Percentiles rank a stretch among this genome's conserved stretches.
These are phyloP conservation scores for Acer yangbiense DNA, from an alignment of 345 rosid genomes.

Conservation along the genomic window DNA sequence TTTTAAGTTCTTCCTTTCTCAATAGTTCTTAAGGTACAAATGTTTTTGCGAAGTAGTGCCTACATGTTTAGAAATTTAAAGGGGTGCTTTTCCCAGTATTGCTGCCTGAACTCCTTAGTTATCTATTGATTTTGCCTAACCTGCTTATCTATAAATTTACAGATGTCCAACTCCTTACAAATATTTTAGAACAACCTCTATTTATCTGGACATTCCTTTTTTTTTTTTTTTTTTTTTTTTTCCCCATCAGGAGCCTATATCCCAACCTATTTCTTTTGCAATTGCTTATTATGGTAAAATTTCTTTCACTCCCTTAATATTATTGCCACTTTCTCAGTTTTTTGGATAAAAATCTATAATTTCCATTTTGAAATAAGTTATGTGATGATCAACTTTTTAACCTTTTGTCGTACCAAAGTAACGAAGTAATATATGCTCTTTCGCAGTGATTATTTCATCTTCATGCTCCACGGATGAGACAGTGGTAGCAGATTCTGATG, in stretches of 20 bases:
- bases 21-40: too few relatives aligned
- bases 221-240: too few relatives aligned
- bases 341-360: background rate
- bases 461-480: slow-evolving; percentile 98
- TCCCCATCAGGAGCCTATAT: too few relatives aligned
- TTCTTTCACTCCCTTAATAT: background rate
- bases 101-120: too few relatives aligned
- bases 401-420: background rate
- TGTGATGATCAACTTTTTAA: background rate
- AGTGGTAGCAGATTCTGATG: slow-evolving; percentile 88
- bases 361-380: background rate
- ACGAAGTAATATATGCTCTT: slow-evolving; percentile 14
- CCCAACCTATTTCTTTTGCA: background rate
- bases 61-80: too few relatives aligned
- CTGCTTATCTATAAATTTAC: too few relatives aligned
- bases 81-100: too few relatives aligned
- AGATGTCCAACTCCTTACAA: too few relatives aligned
- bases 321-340: background rate
- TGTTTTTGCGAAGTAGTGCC: too few relatives aligned
- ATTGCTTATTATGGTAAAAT: background rate
- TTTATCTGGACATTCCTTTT: background rate
- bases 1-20: too few relatives aligned
- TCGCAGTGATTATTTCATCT: slow-evolving; percentile 76
- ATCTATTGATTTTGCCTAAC: too few relatives aligned
- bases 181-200: too few relatives aligned